Evolutionary conservation across 2,329 filamentous ascomycete species (phyloP), one percentile per base, ranked within the genome.

Genomic region (Trichoderma aggressivum): DNA sequence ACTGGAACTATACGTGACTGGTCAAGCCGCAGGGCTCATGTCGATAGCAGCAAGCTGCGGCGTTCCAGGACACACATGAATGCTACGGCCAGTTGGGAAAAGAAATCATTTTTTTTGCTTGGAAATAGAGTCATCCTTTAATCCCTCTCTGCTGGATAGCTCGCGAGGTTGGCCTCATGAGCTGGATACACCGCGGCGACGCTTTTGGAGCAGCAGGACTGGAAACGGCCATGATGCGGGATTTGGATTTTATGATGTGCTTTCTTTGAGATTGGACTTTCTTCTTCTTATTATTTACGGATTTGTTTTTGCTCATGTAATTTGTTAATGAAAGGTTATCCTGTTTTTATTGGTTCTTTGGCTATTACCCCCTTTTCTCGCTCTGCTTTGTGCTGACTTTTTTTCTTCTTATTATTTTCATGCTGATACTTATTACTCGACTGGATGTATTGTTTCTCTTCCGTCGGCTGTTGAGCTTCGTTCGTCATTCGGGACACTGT

Each of bases 11-110:
- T 66, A 71, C 56, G 63, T 67, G 62, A 58, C 70, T 71, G 63
- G 58, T 34, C 56, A 59, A 34, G 63, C 70, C 70, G 70, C 70
- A 71, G 58, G 70, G 70, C 70, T 71, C 70, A 32, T 63, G 63
- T 66, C 60, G 43, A 62, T 34, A 43, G 63, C 50, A 32, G 43
- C 53, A 56, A 7, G 47, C 70, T 62, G 39, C 55, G 55, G 65
- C 56, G 47, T 36, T 21, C 65, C 39, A 69, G 56, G 55, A 67
- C 64, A 69, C 65, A 69, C 56, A 69, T 61, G 28, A 53, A 21
- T 50, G 55, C 30, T 55, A 71, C 36, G 53, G 50, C 30, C 32
- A 34, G 21, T 24, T 32, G 59, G 26, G 18, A 28, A 36, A 59
- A 65, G 16, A 53, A 39, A 62, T 24, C 2, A 21, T 47, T 43